Conservation (phyloP, 2,329 filamentous ascomycete genomes). For the Pseudogymnoascus sp. region DNA sequence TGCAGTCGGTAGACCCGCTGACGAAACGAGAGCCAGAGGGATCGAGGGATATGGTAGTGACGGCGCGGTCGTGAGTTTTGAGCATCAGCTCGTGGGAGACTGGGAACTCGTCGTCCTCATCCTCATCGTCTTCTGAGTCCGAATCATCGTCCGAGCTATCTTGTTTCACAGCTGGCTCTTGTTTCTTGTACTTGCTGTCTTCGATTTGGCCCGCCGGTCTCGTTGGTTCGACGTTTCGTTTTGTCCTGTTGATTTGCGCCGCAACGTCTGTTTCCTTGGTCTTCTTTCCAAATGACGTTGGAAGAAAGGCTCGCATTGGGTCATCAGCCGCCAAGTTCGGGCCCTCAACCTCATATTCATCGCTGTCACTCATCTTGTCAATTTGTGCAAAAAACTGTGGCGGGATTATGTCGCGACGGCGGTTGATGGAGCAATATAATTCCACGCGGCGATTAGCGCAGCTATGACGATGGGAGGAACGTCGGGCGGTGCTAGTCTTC, state of each 20-base stretch:
- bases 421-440: slow-evolving; percentile 4
- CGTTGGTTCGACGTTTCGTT: slow-evolving; percentile 42
- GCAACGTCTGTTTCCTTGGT: slow-evolving; percentile 64
- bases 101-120: slow-evolving; percentile 82
- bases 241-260: slow-evolving; percentile 73
- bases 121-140: slow-evolving; percentile 39
- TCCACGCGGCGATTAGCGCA: slow-evolving; percentile 3
- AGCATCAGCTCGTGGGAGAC: slow-evolving; percentile 87
- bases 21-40: slow-evolving; percentile 76
- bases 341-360: slow-evolving; percentile 49
- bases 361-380: slow-evolving; percentile 48
- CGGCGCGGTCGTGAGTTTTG: slow-evolving; percentile 82
- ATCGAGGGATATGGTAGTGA: slow-evolving; percentile 79
- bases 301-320: slow-evolving; percentile 68
- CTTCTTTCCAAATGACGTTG: slow-evolving; percentile 78
- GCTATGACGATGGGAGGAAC: background rate
- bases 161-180: slow-evolving; percentile 29
- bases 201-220: slow-evolving; percentile 20
- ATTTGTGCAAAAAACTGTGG: background rate
- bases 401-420: background rate
- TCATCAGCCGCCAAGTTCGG: slow-evolving; percentile 53
- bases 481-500: background rate
- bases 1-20: slow-evolving; percentile 87
- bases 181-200: slow-evolving; percentile 22
- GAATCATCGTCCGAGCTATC: slow-evolving; percentile 32